Conservation (phyloP, 345 rosid genomes). For the Eucalyptus pauciflora region DNA sequence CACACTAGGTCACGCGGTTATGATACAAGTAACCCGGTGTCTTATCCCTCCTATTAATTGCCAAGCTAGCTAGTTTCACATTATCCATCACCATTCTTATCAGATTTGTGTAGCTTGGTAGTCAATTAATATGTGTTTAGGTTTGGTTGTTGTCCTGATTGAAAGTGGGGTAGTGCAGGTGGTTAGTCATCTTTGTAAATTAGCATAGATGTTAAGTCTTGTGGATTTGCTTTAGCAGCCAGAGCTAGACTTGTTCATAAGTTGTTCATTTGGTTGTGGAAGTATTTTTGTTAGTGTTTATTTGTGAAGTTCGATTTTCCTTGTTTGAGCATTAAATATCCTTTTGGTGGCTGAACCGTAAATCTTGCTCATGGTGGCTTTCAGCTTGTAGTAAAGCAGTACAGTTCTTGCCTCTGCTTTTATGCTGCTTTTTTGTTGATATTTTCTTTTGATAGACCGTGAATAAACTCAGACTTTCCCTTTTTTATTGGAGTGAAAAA, state of each 20-base stretch:
- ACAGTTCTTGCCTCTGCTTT: background rate
- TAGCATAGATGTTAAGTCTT: background rate
- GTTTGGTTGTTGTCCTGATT: background rate
- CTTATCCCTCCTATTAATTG: constrained; percentile 19
- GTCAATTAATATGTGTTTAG: background rate
- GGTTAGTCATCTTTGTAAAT: background rate
- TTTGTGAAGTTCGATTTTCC: background rate
- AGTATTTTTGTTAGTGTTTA: background rate
- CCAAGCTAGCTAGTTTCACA: background rate
- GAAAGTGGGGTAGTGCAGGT: background rate
- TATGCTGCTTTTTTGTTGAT: background rate
- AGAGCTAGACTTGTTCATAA: background rate
- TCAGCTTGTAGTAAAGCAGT: background rate
- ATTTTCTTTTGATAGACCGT: background rate
- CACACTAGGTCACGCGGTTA: constrained; percentile 48
- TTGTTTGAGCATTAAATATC: background rate
- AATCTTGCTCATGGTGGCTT: background rate
- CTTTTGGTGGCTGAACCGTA: background rate
- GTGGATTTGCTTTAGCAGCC: background rate
- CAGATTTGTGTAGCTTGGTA: background rate
- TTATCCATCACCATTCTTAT: background rate
- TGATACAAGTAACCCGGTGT: constrained; percentile 20
- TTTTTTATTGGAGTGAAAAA: background rate
- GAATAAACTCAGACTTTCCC: background rate
- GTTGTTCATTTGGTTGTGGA: background rate